These are phyloP conservation scores for Globisporangium emineosum DNA, from an alignment of 352 stramenopile species.

Conservation along the genomic window DNA sequence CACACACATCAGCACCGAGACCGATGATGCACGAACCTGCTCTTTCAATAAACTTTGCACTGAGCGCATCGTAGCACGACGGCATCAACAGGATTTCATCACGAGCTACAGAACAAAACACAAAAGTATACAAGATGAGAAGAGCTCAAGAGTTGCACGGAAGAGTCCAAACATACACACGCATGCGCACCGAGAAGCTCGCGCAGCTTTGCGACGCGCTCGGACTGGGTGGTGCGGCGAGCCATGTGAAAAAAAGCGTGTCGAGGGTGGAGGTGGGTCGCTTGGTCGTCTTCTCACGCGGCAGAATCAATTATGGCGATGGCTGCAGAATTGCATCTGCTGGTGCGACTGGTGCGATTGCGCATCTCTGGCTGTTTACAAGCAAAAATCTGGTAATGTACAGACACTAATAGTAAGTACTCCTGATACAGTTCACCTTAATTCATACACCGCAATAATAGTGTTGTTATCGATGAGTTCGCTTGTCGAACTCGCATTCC, in stretches of 20 bases:
- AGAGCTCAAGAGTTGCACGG: neutral
- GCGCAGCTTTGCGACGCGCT: conserved; percentile 46
- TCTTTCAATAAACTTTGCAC: conserved; percentile 83
- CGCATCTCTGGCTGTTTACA: neutral
- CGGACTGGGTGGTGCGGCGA: conserved; percentile 31
- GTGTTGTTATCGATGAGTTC: no score
- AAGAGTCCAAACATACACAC: neutral
- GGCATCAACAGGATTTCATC: conserved; percentile 82
- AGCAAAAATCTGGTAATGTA: neutral
- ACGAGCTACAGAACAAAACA: conserved; percentile 17
- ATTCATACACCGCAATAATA: no score
- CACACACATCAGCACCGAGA: neutral
- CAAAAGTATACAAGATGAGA: conserved; percentile 3
- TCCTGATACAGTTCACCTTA: no score
- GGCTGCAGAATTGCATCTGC: neutral
- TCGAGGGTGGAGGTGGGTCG: neutral
- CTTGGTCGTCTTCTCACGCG: neutral
- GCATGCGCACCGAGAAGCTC: conserved; percentile 40
- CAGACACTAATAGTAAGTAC: no score
- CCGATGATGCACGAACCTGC: conserved; percentile 24
- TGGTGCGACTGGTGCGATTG: conserved; percentile 6
- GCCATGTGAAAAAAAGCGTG: neutral
- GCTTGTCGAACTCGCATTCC: no score
- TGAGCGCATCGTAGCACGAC: conserved; percentile 91
- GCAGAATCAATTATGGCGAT: conserved; percentile 2